Evolutionary conservation across 1,139 yeast species (phyloP).

Genomic region (Lipomyces yarrowii): DNA sequence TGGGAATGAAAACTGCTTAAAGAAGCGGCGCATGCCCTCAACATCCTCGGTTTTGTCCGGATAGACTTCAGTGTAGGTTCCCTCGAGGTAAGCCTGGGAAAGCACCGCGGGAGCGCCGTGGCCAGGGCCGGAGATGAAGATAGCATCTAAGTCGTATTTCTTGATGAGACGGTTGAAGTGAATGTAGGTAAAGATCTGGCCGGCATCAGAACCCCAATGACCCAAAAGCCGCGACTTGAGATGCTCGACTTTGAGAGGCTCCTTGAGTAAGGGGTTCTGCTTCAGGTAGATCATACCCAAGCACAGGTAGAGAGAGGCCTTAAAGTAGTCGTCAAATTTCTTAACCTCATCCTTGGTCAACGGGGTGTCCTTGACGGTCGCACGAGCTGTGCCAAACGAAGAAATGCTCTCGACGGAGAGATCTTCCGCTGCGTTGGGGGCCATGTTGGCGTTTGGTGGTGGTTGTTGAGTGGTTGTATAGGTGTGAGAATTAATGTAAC

Average conservation of each 20-base stretch:
- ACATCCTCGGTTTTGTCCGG: conserved; percentile 6
- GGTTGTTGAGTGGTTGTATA: neutral
- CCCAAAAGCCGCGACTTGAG: conserved; percentile 8
- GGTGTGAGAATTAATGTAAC: neutral
- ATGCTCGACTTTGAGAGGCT: conserved; percentile 7
- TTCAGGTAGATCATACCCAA: conserved; percentile 10
- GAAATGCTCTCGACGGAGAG: conserved; percentile 8
- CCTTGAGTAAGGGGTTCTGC: conserved; percentile 7
- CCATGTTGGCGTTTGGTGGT: neutral
- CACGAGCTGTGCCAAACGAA: neutral
- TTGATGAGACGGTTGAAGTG: conserved; percentile 11
- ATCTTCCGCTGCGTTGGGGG: conserved; percentile 3
- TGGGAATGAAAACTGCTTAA: conserved; percentile 10
- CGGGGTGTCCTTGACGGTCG: conserved; percentile 5
- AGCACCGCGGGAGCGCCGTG: conserved; percentile 12
- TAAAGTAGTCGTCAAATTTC: conserved; percentile 5
- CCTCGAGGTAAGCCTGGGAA: conserved; percentile 10
- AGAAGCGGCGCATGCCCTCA: conserved; percentile 10
- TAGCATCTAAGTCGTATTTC: conserved; percentile 7
- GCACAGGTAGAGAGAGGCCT: conserved; percentile 7
- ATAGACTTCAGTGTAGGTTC: conserved; percentile 11
- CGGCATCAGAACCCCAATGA: conserved; percentile 12
- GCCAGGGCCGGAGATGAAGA: conserved; percentile 9
- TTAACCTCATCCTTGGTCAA: conserved; percentile 6
- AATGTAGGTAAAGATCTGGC: conserved; percentile 11